Evolutionary conservation across 345 rosid genomes (phyloP).

Genomic region (Angophora floribunda): DNA sequence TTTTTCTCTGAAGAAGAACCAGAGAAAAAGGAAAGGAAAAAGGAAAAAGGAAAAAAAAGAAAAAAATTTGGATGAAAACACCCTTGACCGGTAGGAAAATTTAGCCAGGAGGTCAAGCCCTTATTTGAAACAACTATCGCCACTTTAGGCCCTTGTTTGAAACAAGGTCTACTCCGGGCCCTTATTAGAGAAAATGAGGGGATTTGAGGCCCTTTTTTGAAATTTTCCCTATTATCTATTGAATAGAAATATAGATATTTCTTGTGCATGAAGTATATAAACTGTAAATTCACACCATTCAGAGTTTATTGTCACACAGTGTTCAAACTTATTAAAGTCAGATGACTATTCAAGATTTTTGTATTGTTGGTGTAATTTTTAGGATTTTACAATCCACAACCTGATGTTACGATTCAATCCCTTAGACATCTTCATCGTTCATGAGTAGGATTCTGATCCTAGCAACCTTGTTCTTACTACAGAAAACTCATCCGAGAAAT

Average conservation of each 20-base stretch:
- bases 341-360: neutral
- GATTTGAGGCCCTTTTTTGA: no score
- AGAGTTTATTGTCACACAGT: neutral
- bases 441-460: neutral
- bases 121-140: no score
- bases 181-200: no score
- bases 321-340: neutral
- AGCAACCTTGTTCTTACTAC: neutral
- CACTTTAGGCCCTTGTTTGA: no score
- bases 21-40: no score
- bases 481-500: neutral
- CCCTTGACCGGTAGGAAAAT: no score
- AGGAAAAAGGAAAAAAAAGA: no score
- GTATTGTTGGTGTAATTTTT: neutral
- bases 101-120: no score
- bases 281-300: neutral
- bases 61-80: no score
- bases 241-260: neutral
- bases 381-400: neutral
- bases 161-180: no score
- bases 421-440: neutral
- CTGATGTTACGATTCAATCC: neutral
- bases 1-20: no score
- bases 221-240: neutral
- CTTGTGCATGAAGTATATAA: neutral